Evolutionary conservation across 2,329 filamentous ascomycete genomes (phyloP).

Genomic region (Calonectria pseudoreteaudii): DNA sequence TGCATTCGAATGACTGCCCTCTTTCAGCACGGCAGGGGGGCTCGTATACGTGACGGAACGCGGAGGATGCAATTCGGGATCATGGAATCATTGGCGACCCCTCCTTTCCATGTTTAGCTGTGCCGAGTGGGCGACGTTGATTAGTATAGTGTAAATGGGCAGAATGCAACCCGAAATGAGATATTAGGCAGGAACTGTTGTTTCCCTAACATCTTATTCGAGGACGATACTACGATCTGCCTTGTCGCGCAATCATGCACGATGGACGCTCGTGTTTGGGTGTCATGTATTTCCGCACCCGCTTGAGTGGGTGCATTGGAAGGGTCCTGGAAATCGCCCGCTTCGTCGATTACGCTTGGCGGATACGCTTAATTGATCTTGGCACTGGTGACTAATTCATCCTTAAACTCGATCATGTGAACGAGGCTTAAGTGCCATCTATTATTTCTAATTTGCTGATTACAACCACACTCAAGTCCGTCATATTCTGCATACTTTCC

Average conservation of each 20-base stretch:
- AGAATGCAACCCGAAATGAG: not conserved
- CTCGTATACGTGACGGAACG: not conserved
- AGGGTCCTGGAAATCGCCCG: slow-evolving; percentile 4
- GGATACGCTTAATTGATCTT: slow-evolving; percentile 17
- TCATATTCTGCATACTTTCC: not conserved
- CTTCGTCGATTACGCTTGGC: slow-evolving; percentile 9
- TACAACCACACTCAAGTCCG: not conserved
- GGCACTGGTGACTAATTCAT: not conserved
- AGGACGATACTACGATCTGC: not conserved
- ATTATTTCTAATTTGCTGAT: not conserved
- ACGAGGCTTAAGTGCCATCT: not conserved
- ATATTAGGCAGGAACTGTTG: not conserved
- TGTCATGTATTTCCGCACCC: not conserved
- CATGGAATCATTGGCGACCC: not conserved
- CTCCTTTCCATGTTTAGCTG: not conserved
- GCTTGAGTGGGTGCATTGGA: not conserved
- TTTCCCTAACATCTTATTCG: not conserved
- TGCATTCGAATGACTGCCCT: slow-evolving; percentile 7
- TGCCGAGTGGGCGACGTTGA: not conserved
- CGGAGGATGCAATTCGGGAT: not conserved
- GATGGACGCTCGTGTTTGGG: not conserved
- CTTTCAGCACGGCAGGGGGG: slow-evolving; percentile 9
- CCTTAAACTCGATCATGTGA: not conserved
- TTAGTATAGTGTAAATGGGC: not conserved
- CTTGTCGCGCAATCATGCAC: not conserved